Evolutionary conservation across 371 early-diverging fungal genomes (phyloP).

Genomic region (Chytridiales sp.): DNA sequence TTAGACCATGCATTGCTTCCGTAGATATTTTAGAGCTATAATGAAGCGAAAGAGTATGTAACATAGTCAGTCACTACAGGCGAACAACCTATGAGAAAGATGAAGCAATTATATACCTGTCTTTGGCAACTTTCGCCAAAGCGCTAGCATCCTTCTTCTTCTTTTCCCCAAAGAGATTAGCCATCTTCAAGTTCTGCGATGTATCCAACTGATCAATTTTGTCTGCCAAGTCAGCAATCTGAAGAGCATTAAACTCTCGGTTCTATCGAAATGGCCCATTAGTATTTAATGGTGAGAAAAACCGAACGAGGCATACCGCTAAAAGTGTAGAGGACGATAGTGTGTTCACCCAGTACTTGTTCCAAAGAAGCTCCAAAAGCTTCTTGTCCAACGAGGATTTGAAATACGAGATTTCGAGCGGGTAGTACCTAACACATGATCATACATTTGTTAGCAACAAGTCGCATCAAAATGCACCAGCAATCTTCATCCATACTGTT

Average conservation of each 20-base stretch:
- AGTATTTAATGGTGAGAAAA: background rate
- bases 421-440: constrained; percentile 68
- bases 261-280: constrained; percentile 53
- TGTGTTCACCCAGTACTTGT: constrained; percentile 95
- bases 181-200: constrained; percentile 10
- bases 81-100: background rate
- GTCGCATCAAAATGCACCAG: background rate
- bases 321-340: constrained; percentile 88
- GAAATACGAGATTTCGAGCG: constrained; percentile 87
- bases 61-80: constrained; percentile 1
- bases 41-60: constrained; percentile 4
- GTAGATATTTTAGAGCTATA: constrained; percentile 69
- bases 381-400: constrained; percentile 86
- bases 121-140: constrained; percentile 70
- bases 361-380: constrained; percentile 90
- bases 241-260: constrained; percentile 74
- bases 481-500: constrained; percentile 53
- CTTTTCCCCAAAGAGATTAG: constrained; percentile 12
- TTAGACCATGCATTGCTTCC: constrained; percentile 76
- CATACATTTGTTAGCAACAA: background rate
- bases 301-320: constrained; percentile 58
- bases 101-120: constrained; percentile 47
- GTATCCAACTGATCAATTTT: constrained; percentile 79
- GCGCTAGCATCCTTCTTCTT: constrained; percentile 58
- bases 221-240: constrained; percentile 78